Percentiles rank a stretch among this genome's conserved stretches.
These are phyloP conservation scores for Monascus purpureus DNA, from an alignment of 495 filamentous ascomycete species.

Conservation along the genomic window DNA sequence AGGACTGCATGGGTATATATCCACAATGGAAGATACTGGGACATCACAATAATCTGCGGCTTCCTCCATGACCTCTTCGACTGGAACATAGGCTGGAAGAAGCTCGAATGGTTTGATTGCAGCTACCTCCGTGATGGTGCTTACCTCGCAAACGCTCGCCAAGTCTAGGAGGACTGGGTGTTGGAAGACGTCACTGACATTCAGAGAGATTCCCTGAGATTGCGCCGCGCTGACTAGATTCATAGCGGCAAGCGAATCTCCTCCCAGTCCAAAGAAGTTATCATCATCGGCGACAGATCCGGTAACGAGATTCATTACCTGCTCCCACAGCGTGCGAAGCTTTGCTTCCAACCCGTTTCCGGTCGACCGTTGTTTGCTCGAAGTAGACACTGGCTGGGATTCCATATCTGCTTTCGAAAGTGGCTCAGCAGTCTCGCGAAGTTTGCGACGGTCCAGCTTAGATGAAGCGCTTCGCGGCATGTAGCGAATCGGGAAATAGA, in stretches of 20 bases:
- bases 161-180: slow-evolving; percentile 32
- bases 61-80: slow-evolving; percentile 27
- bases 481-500: slow-evolving; percentile 42
- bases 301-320: slow-evolving; percentile 19
- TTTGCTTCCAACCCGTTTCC: slow-evolving; percentile 17
- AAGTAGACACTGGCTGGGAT: slow-evolving; percentile 23
- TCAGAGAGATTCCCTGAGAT: slow-evolving; percentile 29
- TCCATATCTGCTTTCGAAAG: slow-evolving; percentile 27
- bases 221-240: slow-evolving; percentile 35
- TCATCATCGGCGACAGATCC: slow-evolving; percentile 29
- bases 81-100: slow-evolving; percentile 13
- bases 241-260: slow-evolving; percentile 44
- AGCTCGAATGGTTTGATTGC: slow-evolving; percentile 31
- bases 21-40: slow-evolving; percentile 22
- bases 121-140: slow-evolving; percentile 2
- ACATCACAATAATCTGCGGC: slow-evolving; percentile 29
- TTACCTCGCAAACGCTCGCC: slow-evolving; percentile 18
- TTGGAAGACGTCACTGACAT: slow-evolving; percentile 35
- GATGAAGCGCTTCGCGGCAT: slow-evolving; percentile 43
- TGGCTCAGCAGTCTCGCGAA: slow-evolving; percentile 27
- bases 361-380: slow-evolving; percentile 10
- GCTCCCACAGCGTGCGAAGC: slow-evolving; percentile 24
- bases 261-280: slow-evolving; percentile 40
- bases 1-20: slow-evolving; percentile 57
- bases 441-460: slow-evolving; percentile 47